These are phyloP conservation scores for Mercurialis annua DNA, from an alignment of 345 rosid species.

Conservation along the genomic window DNA sequence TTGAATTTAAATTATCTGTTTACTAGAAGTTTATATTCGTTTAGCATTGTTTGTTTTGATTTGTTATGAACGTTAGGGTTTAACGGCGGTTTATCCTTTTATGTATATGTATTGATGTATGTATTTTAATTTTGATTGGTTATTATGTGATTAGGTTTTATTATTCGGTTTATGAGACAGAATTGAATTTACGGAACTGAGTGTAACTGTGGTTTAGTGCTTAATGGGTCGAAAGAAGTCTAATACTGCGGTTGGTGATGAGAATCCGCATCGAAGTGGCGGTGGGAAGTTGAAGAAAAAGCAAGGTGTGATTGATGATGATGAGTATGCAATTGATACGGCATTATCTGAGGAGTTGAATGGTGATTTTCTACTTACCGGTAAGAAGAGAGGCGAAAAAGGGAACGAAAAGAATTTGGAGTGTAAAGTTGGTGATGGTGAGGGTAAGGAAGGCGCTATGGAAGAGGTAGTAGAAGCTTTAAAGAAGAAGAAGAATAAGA, in stretches of 20 bases:
- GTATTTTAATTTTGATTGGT: background rate
- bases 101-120: too few species aligned
- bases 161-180: background rate
- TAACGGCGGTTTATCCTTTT: too few species aligned
- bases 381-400: slow-evolving; percentile 68
- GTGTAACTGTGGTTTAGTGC: background rate
- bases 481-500: slow-evolving; percentile 74
- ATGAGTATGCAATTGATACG: slow-evolving; percentile 70
- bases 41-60: too few species aligned
- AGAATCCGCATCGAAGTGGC: slow-evolving; percentile 27
- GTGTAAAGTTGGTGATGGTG: slow-evolving; percentile 27
- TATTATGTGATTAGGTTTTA: background rate
- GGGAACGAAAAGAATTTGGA: slow-evolving; percentile 38
- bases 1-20: too few species aligned
- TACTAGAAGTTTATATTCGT: too few species aligned
- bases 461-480: slow-evolving; percentile 54
- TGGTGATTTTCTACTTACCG: slow-evolving; percentile 37
- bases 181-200: slow-evolving; percentile 14
- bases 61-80: too few species aligned
- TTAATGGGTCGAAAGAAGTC: slow-evolving; percentile 77
- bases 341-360: slow-evolving; percentile 58
- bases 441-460: slow-evolving; percentile 35
- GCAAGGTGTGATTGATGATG: slow-evolving; percentile 62
- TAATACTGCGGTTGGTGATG: slow-evolving; percentile 51
- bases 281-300: slow-evolving; percentile 77